These are phyloP conservation scores for Acephala macrosclerotiorum DNA, from an alignment of 2,329 filamentous ascomycete genomes.

Conservation along the genomic window DNA sequence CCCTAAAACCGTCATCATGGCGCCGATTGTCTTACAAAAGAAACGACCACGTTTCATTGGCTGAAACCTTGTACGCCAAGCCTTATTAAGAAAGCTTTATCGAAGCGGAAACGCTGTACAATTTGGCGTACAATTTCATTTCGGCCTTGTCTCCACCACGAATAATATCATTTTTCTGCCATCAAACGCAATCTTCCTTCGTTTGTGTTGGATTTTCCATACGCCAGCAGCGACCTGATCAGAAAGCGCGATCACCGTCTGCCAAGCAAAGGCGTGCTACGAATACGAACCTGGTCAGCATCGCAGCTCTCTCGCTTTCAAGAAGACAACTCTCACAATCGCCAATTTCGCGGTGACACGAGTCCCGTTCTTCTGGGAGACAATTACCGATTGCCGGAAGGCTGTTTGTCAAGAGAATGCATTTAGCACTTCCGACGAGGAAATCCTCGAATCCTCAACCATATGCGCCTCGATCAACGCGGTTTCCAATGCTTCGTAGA, in stretches of 20 bases:
- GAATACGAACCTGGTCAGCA: slow-evolving; percentile 15
- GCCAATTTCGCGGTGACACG: slow-evolving; percentile 5
- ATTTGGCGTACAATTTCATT: slow-evolving; percentile 1
- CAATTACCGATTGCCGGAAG: slow-evolving; percentile 17
- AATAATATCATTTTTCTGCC: slow-evolving; percentile 1
- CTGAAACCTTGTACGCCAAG: neutral
- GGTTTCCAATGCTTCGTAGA: slow-evolving; percentile 62
- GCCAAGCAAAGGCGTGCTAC: slow-evolving; percentile 5
- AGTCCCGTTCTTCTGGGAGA: slow-evolving; percentile 1
- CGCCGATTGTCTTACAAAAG: neutral
- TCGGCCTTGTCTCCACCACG: slow-evolving; percentile 3
- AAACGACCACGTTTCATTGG: neutral
- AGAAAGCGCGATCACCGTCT: neutral
- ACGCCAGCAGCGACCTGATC: neutral
- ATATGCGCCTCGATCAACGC: slow-evolving; percentile 68
- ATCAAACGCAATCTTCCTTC: neutral
- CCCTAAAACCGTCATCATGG: neutral
- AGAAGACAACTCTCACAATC: slow-evolving; percentile 7
- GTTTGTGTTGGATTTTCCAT: neutral
- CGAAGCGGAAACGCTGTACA: slow-evolving; percentile 14
- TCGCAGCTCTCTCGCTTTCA: neutral
- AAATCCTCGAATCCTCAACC: slow-evolving; percentile 81
- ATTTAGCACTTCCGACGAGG: slow-evolving; percentile 87
- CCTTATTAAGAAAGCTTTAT: slow-evolving; percentile 5
- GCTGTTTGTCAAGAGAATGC: slow-evolving; percentile 63